Percentiles rank a stretch among this genome's conserved stretches.
These are phyloP conservation scores for Hypoxylon sp. DNA, from an alignment of 2,329 filamentous ascomycete species.

Conservation along the genomic window DNA sequence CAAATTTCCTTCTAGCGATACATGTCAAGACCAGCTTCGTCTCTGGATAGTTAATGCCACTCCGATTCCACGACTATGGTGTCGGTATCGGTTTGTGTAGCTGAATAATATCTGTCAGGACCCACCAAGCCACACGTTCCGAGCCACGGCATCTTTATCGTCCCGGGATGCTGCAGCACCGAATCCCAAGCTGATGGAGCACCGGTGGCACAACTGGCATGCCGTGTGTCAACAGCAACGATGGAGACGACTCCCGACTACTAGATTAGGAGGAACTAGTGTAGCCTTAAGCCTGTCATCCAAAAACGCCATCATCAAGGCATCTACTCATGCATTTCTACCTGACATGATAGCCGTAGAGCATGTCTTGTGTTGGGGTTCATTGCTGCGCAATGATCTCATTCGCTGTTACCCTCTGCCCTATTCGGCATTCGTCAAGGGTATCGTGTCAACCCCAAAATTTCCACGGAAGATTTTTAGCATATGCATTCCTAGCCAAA, in stretches of 20 bases:
- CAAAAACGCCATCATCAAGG: slow-evolving; percentile 1
- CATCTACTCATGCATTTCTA: neutral
- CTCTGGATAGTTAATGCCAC: slow-evolving; percentile 1
- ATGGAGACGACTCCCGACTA: slow-evolving; percentile 27
- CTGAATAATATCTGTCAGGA: slow-evolving; percentile 42
- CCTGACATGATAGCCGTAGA: slow-evolving; percentile 6
- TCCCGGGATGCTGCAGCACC: slow-evolving; percentile 44
- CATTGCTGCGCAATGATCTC: neutral
- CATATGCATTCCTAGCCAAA: neutral
- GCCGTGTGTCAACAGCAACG: slow-evolving; percentile 34
- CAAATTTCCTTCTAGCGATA: slow-evolving; percentile 8
- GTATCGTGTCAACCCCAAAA: slow-evolving; percentile 1
- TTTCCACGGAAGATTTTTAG: neutral
- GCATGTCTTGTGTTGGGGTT: neutral
- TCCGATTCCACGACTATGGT: slow-evolving; percentile 36
- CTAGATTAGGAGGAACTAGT: slow-evolving; percentile 13
- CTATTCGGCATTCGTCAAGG: slow-evolving; percentile 1
- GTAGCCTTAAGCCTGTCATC: neutral
- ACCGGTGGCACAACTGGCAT: slow-evolving; percentile 40
- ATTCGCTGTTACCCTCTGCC: neutral
- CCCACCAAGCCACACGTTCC: slow-evolving; percentile 39
- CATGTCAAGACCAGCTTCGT: slow-evolving; percentile 5
- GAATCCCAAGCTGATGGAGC: slow-evolving; percentile 43
- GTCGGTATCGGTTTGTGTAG: slow-evolving; percentile 37
- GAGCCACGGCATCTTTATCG: slow-evolving; percentile 40